These are phyloP conservation scores for Tolypocladium paradoxum DNA, from an alignment of 2,329 filamentous ascomycete species.

Conservation along the genomic window DNA sequence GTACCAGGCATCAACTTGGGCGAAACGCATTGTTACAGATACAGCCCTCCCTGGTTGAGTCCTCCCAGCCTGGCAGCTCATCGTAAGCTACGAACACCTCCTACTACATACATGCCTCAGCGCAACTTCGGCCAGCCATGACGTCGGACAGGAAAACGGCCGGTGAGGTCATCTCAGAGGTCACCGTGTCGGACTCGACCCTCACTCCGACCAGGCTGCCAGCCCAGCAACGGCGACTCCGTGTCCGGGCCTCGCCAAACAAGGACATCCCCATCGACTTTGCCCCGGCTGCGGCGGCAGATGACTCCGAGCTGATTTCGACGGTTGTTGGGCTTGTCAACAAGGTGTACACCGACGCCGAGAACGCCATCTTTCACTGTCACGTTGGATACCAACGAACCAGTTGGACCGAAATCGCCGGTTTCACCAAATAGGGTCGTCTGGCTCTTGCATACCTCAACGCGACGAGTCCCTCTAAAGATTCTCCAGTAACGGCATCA, in stretches of 20 bases:
- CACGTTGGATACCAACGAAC: conserved; percentile 15
- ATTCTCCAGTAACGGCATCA: not conserved
- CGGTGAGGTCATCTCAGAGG: not conserved
- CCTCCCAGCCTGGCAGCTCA: not conserved
- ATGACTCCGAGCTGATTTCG: conserved; percentile 6
- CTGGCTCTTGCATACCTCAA: conserved; percentile 13
- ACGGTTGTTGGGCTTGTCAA: conserved; percentile 13
- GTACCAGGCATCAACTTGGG: no score
- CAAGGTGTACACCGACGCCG: conserved; percentile 13
- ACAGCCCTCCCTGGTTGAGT: no score
- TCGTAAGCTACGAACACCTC: not conserved
- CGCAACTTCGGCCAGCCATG: not conserved
- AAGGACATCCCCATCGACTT: conserved; percentile 9
- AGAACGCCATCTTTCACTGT: conserved; percentile 17
- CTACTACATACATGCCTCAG: not conserved
- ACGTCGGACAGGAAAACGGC: not conserved
- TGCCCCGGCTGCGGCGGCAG: conserved; percentile 7
- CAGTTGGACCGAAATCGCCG: conserved; percentile 8
- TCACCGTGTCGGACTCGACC: not conserved
- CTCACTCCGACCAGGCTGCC: not conserved
- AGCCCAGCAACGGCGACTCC: not conserved
- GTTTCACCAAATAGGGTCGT: conserved; percentile 9
- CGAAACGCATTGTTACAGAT: no score
- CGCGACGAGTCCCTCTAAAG: not conserved
- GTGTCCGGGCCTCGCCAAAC: not conserved